Base-by-base conservation (phyloP, 805 yeast genomes). In the Yarrowia phangngaensis region DNA sequence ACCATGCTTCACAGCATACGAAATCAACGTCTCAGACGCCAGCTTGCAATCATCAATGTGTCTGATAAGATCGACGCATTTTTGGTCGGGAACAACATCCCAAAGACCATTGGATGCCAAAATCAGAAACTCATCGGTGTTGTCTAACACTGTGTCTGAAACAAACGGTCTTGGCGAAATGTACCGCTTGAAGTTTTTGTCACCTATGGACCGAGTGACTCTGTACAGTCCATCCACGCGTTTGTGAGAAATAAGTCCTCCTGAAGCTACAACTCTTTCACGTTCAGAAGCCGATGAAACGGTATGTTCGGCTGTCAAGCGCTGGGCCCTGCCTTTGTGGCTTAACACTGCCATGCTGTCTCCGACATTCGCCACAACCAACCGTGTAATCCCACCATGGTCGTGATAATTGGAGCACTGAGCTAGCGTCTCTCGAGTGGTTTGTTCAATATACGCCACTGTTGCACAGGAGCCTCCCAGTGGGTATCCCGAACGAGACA, bases 41-140 rank as follows among this genome's bases (percentile, higher is more conserved):
- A 57, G 51, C 13, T 45, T 11, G 53, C 54, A 23, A 36, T 35
- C 24, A n/a, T 13, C 26, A 23, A 56, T n/a, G 61, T 64, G 22
- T 19, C 59, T 55, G 5, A 81, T 77, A 54, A 77, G 61, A 46
- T 78, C 79, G 51, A 87, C 79, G 0, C 94, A 95, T 35, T 74
- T 75, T 53, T 76, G 79, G 59, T 84, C 94, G 8, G 76, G 70
- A 29, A 84, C 71, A 4, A 85, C 90, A 61, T 86, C 95, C 95
- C 95, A 86, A 3, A 86, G 68, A 0, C 95, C 95, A 64, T 86
- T 95, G 60, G 94, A 84, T 0, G 94, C 95, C 51, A 86, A 67
- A 30, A 86, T 83, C 58, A 86, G 63, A 56, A 80, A 84, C 53
- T 79, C 80, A 60, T 86, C 95, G 11, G 66, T 69, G 0, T 62